Percentiles rank a stretch among this genome's conserved stretches.
Evolutionary conservation across 2,329 filamentous ascomycete genomes (phyloP).

Genomic region (Trichoderma sp.): DNA sequence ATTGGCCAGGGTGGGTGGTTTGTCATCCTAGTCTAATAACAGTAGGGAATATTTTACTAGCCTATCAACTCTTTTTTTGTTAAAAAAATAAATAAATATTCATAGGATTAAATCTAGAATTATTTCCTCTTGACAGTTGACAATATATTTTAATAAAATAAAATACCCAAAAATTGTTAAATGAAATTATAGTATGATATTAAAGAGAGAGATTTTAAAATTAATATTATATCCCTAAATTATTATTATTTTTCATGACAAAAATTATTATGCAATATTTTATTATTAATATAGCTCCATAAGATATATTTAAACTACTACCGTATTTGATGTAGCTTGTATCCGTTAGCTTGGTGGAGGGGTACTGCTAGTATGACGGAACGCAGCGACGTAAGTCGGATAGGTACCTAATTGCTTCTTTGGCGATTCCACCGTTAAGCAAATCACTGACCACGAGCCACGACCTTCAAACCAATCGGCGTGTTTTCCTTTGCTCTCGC

Average conservation of each 20-base stretch:
- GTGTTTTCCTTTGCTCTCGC: neutral
- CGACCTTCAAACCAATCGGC: neutral
- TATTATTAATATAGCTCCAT: neutral
- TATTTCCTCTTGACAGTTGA: no score
- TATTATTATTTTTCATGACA: neutral
- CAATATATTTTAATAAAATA: neutral
- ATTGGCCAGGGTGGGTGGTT: neutral
- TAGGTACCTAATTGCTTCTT: conserved; percentile 17
- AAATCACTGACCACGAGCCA: neutral
- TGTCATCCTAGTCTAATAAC: neutral
- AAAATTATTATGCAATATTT: neutral
- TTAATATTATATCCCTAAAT: neutral
- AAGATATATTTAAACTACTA: neutral
- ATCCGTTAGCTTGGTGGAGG: neutral
- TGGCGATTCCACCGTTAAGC: neutral
- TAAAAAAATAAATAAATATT: no score
- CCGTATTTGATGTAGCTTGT: neutral
- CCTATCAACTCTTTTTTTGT: no score
- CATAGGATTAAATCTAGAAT: neutral
- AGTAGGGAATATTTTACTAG: no score
- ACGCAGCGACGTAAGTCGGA: conserved; percentile 11
- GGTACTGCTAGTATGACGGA: conserved; percentile 11
- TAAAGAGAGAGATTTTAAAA: neutral
- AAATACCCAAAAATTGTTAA: neutral
- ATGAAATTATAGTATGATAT: neutral